Evolutionary conservation across 2,329 filamentous ascomycete species (phyloP).

Genomic region (Trichothecium roseum): DNA sequence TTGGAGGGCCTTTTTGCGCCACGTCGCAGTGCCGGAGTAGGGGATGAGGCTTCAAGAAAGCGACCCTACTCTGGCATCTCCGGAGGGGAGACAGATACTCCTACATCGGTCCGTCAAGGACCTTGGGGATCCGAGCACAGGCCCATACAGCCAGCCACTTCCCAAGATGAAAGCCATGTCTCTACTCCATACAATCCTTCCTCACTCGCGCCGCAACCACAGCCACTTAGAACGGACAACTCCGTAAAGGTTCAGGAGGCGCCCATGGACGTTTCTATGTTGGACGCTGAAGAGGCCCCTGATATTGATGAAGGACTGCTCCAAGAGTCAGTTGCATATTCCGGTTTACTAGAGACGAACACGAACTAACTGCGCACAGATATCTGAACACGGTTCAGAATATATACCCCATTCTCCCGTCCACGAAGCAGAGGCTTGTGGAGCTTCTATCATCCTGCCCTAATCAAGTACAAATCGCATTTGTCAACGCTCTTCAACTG

Average conservation of each 20-base stretch:
- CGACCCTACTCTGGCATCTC: slow-evolving; percentile 39
- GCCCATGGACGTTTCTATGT: slow-evolving; percentile 23
- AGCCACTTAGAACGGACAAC: slow-evolving; percentile 25
- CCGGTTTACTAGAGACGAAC: background rate
- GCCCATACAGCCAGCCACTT: slow-evolving; percentile 26
- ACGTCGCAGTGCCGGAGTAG: slow-evolving; percentile 11
- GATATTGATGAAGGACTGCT: slow-evolving; percentile 34
- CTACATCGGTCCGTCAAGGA: slow-evolving; percentile 23
- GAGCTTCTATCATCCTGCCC: slow-evolving; percentile 47
- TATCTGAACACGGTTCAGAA: slow-evolving; percentile 58
- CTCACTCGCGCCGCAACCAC: slow-evolving; percentile 35
- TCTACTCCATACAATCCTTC: slow-evolving; percentile 27
- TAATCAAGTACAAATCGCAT: slow-evolving; percentile 48
- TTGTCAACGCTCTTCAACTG: slow-evolving; percentile 51
- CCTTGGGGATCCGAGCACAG: slow-evolving; percentile 38
- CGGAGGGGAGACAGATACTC: slow-evolving; percentile 12
- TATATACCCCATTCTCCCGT: slow-evolving; percentile 55
- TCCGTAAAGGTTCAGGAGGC: slow-evolving; percentile 22
- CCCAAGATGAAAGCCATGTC: slow-evolving; percentile 1
- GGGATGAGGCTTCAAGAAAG: slow-evolving; percentile 26
- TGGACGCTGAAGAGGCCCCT: slow-evolving; percentile 19
- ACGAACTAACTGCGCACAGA: slow-evolving; percentile 19
- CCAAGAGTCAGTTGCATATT: slow-evolving; percentile 27
- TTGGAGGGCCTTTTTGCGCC: slow-evolving; percentile 31
- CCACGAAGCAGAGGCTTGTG: slow-evolving; percentile 43